Percentiles rank a stretch among this genome's conserved stretches.
Evolutionary conservation across 345 rosid species (phyloP).

Genomic region (Arabis hirsuta): DNA sequence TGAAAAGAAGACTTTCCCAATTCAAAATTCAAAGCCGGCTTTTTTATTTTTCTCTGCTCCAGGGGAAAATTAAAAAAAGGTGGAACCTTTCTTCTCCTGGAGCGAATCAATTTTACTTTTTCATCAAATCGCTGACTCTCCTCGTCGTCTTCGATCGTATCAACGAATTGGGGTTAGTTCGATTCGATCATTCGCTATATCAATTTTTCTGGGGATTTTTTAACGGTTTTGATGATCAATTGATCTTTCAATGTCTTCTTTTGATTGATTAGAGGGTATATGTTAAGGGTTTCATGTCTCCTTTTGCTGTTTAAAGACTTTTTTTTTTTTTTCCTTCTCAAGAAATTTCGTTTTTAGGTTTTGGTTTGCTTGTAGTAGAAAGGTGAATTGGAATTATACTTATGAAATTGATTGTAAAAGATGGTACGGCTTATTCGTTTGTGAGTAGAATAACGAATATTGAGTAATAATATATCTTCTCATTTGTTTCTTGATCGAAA

Average conservation of each 20-base stretch:
- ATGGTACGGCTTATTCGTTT: constrained; percentile 1
- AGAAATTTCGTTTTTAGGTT: neutral
- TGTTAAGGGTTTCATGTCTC: constrained; percentile 27
- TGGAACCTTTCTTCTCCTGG: constrained; percentile 30
- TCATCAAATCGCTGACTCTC: constrained; percentile 16
- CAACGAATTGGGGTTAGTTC: constrained; percentile 30
- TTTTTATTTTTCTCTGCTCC: constrained; percentile 27
- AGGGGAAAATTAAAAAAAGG: constrained; percentile 34
- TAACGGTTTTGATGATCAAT: constrained; percentile 29
- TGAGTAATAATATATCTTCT: neutral
- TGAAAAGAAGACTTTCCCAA: neutral
- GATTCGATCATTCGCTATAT: constrained; percentile 15
- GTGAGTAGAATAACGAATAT: neutral
- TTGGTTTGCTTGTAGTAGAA: neutral
- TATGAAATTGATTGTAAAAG: neutral
- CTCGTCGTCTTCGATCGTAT: constrained; percentile 31
- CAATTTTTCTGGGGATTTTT: neutral
- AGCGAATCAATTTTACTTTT: constrained; percentile 19
- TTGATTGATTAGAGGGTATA: constrained; percentile 10
- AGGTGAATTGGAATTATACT: constrained; percentile 15
- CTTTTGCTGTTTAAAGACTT: constrained; percentile 12
- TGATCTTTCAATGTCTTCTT: constrained; percentile 19
- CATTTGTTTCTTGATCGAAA: constrained; percentile 10
- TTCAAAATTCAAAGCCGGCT: constrained; percentile 27
- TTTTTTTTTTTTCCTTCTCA: neutral